Conservation (phyloP, 2,329 filamentous ascomycete species). For the Paecilomyces formosus region DNA sequence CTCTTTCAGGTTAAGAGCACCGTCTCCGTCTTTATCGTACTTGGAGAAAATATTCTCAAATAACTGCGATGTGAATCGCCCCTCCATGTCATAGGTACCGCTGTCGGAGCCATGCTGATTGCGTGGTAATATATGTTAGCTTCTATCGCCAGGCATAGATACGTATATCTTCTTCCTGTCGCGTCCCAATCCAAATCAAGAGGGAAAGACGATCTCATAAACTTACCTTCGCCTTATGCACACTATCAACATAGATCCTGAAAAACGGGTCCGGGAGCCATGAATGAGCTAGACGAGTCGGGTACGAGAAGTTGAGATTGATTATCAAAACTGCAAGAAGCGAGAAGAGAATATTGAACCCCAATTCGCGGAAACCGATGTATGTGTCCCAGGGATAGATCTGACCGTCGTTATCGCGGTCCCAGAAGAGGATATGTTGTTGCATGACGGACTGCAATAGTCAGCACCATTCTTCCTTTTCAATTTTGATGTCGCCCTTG, state of each 20-base stretch:
- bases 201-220: too few relatives aligned
- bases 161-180: too few relatives aligned
- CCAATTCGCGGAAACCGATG: constrained; percentile 32
- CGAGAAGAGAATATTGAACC: constrained; percentile 35
- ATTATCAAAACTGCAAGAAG: constrained; percentile 32
- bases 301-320: constrained; percentile 40
- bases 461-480: background rate
- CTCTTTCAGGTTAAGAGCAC: constrained; percentile 33
- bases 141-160: background rate
- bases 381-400: constrained; percentile 36
- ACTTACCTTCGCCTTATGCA: constrained; percentile 35
- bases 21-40: constrained; percentile 32
- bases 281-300: constrained; percentile 30
- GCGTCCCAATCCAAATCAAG: too few relatives aligned
- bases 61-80: constrained; percentile 38
- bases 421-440: constrained; percentile 37
- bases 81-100: constrained; percentile 38
- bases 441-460: constrained; percentile 26
- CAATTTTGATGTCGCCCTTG: background rate
- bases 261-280: constrained; percentile 31
- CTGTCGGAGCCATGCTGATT: constrained; percentile 27
- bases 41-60: constrained; percentile 45
- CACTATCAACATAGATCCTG: constrained; percentile 29
- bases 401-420: constrained; percentile 33
- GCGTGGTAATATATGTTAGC: background rate